A percentile compares a stretch with the other conserved stretches of the same genome.
Conservation (phyloP, 768 basidiomycete species). For the Collybia sp. region DNA sequence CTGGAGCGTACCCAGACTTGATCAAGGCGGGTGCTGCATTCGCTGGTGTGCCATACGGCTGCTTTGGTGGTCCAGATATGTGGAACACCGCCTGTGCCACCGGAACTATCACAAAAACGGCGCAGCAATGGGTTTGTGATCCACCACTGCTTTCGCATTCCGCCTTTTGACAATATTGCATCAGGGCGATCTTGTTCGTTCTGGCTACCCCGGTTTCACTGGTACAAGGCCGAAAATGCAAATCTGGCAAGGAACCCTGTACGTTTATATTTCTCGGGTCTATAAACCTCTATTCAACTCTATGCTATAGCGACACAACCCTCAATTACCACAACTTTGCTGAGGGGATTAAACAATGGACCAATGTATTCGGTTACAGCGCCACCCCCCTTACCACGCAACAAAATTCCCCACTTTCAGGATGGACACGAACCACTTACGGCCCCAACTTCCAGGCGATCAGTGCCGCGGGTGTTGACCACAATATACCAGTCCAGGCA, state of each 20-base stretch:
- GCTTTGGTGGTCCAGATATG: conserved; percentile 41
- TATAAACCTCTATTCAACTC: neutral
- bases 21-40: conserved; percentile 43
- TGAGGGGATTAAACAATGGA: conserved; percentile 54
- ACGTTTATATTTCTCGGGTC: conserved; percentile 2
- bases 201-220: conserved; percentile 48
- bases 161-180: no score
- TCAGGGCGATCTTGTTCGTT: conserved; percentile 39
- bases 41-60: conserved; percentile 51
- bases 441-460: conserved; percentile 49
- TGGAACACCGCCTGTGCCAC: conserved; percentile 46
- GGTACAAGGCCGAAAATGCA: conserved; percentile 46
- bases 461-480: conserved; percentile 40
- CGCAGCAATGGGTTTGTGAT: conserved; percentile 39
- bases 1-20: conserved; percentile 50
- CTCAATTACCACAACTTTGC: conserved; percentile 45
- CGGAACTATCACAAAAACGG: conserved; percentile 37
- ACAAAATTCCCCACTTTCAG: conserved; percentile 35
- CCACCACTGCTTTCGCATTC: neutral
- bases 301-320: conserved; percentile 37
- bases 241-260: conserved; percentile 50
- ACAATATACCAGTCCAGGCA: conserved; percentile 48
- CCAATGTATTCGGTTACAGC: conserved; percentile 44
- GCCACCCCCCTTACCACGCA: conserved; percentile 32
- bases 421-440: conserved; percentile 44